A percentile compares a stretch with the other conserved stretches of the same genome.
These are phyloP conservation scores for Colletotrichum tabaci DNA, from an alignment of 2,329 filamentous ascomycete genomes.

Conservation along the genomic window DNA sequence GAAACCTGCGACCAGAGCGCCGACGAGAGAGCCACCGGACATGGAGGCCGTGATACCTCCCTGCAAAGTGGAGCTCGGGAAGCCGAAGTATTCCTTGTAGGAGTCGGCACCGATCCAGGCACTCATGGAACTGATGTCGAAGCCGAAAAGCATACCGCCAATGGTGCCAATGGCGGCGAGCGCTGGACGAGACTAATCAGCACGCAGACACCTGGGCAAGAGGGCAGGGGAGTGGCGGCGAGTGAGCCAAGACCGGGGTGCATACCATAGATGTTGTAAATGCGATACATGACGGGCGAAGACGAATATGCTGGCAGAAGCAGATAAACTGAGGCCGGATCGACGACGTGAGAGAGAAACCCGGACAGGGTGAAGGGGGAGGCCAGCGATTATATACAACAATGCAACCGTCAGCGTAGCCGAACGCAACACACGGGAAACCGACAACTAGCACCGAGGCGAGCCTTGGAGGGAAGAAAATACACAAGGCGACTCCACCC, in stretches of 20 bases:
- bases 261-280: slow-evolving; percentile 56
- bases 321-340: not conserved
- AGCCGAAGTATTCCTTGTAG: slow-evolving; percentile 68
- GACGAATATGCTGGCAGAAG: too few species aligned
- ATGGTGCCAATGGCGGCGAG: slow-evolving; percentile 58
- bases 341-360: not conserved
- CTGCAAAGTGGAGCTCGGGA: slow-evolving; percentile 61
- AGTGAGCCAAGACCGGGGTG: not conserved
- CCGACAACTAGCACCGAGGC: slow-evolving; percentile 26
- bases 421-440: slow-evolving; percentile 3
- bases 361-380: not conserved
- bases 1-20: slow-evolving; percentile 63
- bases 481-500: not conserved
- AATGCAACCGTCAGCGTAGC: not conserved
- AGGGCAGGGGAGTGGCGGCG: not conserved
- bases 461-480: not conserved
- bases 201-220: not conserved
- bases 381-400: slow-evolving; percentile 13
- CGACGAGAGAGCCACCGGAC: slow-evolving; percentile 66
- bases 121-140: slow-evolving; percentile 72
- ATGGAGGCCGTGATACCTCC: slow-evolving; percentile 68
- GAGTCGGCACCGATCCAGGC: slow-evolving; percentile 68
- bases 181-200: slow-evolving; percentile 44
- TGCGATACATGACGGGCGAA: slow-evolving; percentile 50
- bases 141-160: slow-evolving; percentile 64